phyloP scores from a whole-genome alignment of 106 monocot genomes.

The Chionographis japonica region DNA sequence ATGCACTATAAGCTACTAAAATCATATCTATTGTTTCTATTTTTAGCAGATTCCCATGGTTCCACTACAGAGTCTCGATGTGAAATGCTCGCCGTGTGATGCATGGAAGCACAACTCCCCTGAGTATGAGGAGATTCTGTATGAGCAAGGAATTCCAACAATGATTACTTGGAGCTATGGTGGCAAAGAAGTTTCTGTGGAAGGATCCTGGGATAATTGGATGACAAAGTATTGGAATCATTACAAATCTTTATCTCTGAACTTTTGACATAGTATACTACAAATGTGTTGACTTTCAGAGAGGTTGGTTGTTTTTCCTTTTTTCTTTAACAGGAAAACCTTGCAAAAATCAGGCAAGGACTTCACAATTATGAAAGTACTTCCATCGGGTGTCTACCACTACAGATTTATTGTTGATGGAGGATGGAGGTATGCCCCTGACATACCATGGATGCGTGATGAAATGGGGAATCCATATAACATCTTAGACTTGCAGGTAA shows the following conservation, averaged over 20 bases:
- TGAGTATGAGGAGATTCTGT: constrained; percentile 13
- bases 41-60: constrained; percentile 24
- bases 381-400: constrained; percentile 64
- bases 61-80: constrained; percentile 28
- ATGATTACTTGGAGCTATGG: constrained; percentile 71
- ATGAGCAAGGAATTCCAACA: constrained; percentile 46
- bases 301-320: neutral
- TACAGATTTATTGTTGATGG: constrained; percentile 70
- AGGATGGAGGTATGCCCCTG: constrained; percentile 38
- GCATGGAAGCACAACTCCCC: constrained; percentile 9
- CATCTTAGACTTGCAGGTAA: constrained; percentile 53
- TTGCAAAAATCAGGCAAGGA: constrained; percentile 64
- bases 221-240: constrained; percentile 29
- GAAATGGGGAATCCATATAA: constrained; percentile 44
- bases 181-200: constrained; percentile 49
- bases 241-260: neutral
- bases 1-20: neutral
- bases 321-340: constrained; percentile 25
- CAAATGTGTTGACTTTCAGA: neutral
- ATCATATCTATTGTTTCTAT: neutral
- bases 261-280: too few relatives aligned
- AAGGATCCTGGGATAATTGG: constrained; percentile 83
- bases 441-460: constrained; percentile 43
- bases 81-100: neutral
- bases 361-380: constrained; percentile 52